A percentile compares a stretch with the other conserved stretches of the same genome.
These are phyloP conservation scores for Hypericum perforatum DNA, from an alignment of 345 rosid genomes.

Conservation along the genomic window DNA sequence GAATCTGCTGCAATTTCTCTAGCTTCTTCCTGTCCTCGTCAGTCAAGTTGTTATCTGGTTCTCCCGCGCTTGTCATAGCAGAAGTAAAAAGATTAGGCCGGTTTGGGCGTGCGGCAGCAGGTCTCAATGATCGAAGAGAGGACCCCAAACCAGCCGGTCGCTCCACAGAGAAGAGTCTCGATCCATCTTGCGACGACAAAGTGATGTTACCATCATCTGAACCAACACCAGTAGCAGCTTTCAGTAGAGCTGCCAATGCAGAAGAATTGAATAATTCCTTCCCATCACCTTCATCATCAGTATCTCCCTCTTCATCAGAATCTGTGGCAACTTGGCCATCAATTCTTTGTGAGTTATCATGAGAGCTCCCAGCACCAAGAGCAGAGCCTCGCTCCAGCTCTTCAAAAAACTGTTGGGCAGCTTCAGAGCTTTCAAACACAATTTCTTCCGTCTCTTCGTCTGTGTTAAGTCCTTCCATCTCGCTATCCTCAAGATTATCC, in stretches of 20 bases:
- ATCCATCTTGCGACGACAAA: conserved; percentile 74
- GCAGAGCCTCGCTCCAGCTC: conserved; percentile 58
- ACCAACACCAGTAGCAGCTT: conserved; percentile 71
- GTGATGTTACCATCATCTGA: conserved; percentile 53
- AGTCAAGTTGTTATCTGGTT: conserved; percentile 50
- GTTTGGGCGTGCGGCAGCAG: conserved; percentile 47
- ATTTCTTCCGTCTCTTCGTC: conserved; percentile 59
- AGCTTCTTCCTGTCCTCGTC: conserved; percentile 78
- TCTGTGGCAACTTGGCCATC: conserved; percentile 82
- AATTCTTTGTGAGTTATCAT: conserved; percentile 43
- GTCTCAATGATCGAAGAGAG: conserved; percentile 54
- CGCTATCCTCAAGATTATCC: conserved; percentile 23
- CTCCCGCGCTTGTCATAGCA: conserved; percentile 31
- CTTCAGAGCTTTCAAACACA: conserved; percentile 68
- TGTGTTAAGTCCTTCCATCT: conserved; percentile 34
- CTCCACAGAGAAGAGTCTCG: conserved; percentile 84
- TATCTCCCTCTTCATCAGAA: conserved; percentile 80
- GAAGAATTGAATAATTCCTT: conserved; percentile 83
- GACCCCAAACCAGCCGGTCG: conserved; percentile 91
- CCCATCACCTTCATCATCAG: conserved; percentile 67
- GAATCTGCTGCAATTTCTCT: conserved; percentile 61
- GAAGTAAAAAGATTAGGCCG: conserved; percentile 48
- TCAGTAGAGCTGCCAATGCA: conserved; percentile 83
- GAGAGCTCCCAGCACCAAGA: conserved; percentile 42
- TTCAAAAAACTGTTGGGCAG: conserved; percentile 75